A percentile compares a stretch with the other conserved stretches of the same genome.
Conservation (phyloP, 2,329 filamentous ascomycete species). For the Phoma herbarum region DNA sequence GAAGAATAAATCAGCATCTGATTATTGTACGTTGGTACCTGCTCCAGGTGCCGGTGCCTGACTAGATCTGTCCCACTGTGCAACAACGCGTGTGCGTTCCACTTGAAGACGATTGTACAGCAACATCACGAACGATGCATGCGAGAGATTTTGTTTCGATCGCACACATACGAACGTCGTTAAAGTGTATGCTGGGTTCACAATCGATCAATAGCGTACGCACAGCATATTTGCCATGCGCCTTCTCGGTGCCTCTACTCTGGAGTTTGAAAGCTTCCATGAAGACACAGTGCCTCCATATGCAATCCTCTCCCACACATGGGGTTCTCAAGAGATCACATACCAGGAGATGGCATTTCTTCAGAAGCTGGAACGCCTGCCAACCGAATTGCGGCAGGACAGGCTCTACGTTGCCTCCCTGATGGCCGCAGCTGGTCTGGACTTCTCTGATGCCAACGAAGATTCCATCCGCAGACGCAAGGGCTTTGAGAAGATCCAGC, state of each 20-base stretch:
- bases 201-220: background rate
- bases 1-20: no score
- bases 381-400: background rate
- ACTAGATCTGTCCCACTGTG: no score
- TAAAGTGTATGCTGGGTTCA: no score
- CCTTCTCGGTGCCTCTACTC: background rate
- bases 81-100: background rate
- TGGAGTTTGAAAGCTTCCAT: background rate
- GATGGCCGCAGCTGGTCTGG: background rate
- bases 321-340: background rate
- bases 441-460: background rate
- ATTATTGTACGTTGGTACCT: no score
- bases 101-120: background rate
- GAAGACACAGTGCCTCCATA: background rate
- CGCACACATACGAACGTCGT: background rate
- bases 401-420: background rate
- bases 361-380: background rate
- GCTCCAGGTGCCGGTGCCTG: no score
- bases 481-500: background rate
- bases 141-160: no score
- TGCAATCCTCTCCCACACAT: background rate
- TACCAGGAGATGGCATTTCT: conserved; percentile 2
- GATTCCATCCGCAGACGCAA: background rate
- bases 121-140: background rate
- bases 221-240: no score